phyloP scores from a whole-genome alignment of 1,284 basidiomycete species.

The Sporisorium iseilematis-ciliati region DNA sequence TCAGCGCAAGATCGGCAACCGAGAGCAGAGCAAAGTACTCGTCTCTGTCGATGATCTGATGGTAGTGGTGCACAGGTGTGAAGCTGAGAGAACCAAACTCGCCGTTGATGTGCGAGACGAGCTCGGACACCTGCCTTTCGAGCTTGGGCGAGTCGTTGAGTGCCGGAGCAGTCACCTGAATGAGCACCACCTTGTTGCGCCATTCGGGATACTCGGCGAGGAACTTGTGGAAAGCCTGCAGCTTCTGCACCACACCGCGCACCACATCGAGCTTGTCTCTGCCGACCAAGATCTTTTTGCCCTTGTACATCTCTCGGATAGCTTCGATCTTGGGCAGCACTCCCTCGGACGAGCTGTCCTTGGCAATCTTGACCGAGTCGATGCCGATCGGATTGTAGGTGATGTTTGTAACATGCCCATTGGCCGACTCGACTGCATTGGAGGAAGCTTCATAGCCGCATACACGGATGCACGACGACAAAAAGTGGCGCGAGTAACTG shows the following conservation, averaged over 20 bases:
- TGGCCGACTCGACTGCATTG: conserved; percentile 84
- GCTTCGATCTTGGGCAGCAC: conserved; percentile 90
- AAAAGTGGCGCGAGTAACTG: conserved; percentile 95
- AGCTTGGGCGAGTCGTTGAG: conserved; percentile 92
- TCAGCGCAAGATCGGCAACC: conserved; percentile 93
- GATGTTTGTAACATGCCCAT: conserved; percentile 86
- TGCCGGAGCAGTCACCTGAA: conserved; percentile 92
- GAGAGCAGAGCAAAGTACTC: conserved; percentile 97
- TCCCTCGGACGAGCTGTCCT: conserved; percentile 83
- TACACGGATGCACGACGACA: conserved; percentile 92
- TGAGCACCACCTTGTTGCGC: conserved; percentile 83
- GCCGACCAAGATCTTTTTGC: conserved; percentile 98
- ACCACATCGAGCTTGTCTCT: conserved; percentile 99
- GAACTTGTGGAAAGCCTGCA: conserved; percentile 95
- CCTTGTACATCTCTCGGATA: conserved; percentile 86
- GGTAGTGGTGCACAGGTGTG: conserved; percentile 98
- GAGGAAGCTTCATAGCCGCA: conserved; percentile 91
- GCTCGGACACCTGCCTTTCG: conserved; percentile 91
- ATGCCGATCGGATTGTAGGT: conserved; percentile 97
- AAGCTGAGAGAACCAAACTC: conserved; percentile 95
- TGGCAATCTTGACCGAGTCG: conserved; percentile 88
- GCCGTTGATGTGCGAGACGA: conserved; percentile 97
- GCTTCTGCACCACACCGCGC: conserved; percentile 96
- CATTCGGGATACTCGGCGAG: conserved; percentile 94
- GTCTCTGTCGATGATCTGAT: conserved; percentile 92